phyloP scores from a whole-genome alignment of 2,329 filamentous ascomycete species.

The Claviceps africana region DNA sequence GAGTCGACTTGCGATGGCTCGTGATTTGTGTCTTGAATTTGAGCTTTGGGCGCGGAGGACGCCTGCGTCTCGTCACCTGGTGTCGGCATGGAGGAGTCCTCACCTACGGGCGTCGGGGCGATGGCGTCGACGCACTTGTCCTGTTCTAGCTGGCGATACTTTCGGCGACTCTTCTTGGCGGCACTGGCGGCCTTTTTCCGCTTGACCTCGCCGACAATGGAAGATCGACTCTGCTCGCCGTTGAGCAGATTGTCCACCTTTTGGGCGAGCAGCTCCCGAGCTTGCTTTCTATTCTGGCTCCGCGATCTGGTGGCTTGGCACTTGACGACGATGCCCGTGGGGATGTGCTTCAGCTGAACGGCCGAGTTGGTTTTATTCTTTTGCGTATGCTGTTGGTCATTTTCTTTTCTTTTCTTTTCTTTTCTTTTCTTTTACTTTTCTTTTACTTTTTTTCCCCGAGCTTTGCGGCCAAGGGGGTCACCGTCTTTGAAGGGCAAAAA shows the following conservation, averaged over 20 bases:
- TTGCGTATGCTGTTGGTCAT: background rate
- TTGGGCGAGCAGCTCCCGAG: conserved; percentile 62
- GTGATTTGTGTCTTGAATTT: background rate
- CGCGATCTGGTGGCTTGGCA: conserved; percentile 82
- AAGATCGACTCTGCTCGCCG: conserved; percentile 53
- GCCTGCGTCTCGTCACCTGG: background rate
- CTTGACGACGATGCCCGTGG: conserved; percentile 87
- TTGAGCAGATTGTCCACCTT: conserved; percentile 58
- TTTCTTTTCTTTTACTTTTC: background rate
- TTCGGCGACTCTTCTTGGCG: conserved; percentile 69
- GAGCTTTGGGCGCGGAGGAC: background rate
- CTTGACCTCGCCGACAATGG: conserved; percentile 48
- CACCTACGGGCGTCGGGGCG: background rate
- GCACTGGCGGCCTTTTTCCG: conserved; percentile 60
- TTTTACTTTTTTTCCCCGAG: background rate
- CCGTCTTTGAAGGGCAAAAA: no score
- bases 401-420: background rate
- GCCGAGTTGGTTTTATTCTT: conserved; percentile 94
- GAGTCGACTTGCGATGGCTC: background rate
- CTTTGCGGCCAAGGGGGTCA: no score
- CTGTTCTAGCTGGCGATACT: conserved; percentile 52
- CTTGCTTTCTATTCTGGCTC: conserved; percentile 75
- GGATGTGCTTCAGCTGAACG: conserved; percentile 80
- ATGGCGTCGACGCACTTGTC: conserved; percentile 22
- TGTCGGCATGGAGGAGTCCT: background rate